Percentiles rank a stretch among this genome's conserved stretches.
Evolutionary conservation across 2,329 filamentous ascomycete genomes (phyloP).

Genomic region (Phaeosphaeria sp.): DNA sequence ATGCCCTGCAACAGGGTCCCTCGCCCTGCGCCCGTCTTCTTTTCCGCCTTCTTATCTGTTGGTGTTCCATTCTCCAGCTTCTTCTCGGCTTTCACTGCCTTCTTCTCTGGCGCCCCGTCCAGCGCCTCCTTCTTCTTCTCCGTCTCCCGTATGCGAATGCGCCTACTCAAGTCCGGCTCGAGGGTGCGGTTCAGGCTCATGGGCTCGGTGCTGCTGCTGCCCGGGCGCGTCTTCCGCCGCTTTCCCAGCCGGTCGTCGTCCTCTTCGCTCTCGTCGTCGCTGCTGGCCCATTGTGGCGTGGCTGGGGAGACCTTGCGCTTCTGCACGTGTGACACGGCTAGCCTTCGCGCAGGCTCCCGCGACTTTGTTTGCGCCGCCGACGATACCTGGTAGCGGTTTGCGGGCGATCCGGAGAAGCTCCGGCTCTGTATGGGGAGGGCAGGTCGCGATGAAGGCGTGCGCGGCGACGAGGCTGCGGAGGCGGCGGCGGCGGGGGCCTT

Average conservation of each 20-base stretch:
- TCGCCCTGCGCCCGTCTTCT: slow-evolving; percentile 17
- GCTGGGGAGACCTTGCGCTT: slow-evolving; percentile 44
- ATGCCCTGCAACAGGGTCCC: slow-evolving; percentile 49
- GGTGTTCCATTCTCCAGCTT: slow-evolving; percentile 13
- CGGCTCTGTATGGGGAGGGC: slow-evolving; percentile 13
- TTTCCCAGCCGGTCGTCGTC: slow-evolving; percentile 35
- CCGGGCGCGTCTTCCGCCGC: slow-evolving; percentile 42
- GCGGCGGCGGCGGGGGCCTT: slow-evolving; percentile 25
- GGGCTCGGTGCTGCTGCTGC: slow-evolving; percentile 47
- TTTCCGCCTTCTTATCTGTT: slow-evolving; percentile 6
- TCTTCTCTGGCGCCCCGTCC: slow-evolving; percentile 7
- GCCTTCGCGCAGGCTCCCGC: slow-evolving; percentile 28
- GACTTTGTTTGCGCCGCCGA: slow-evolving; percentile 20
- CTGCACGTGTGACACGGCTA: slow-evolving; percentile 35
- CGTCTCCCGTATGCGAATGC: slow-evolving; percentile 37
- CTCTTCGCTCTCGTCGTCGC: slow-evolving; percentile 40
- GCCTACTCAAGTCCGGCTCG: slow-evolving; percentile 43
- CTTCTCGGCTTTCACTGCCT: not conserved
- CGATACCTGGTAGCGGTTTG: slow-evolving; percentile 37
- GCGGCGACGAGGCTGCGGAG: slow-evolving; percentile 16
- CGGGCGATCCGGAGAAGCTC: slow-evolving; percentile 27
- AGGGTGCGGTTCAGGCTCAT: slow-evolving; percentile 43
- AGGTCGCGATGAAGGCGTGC: slow-evolving; percentile 13
- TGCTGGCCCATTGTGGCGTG: slow-evolving; percentile 45
- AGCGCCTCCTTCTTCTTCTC: slow-evolving; percentile 9